Evolutionary conservation across 768 basidiomycete genomes (phyloP), one percentile per base, ranked within the genome.

Genomic region (Naganishia onofrii): DNA sequence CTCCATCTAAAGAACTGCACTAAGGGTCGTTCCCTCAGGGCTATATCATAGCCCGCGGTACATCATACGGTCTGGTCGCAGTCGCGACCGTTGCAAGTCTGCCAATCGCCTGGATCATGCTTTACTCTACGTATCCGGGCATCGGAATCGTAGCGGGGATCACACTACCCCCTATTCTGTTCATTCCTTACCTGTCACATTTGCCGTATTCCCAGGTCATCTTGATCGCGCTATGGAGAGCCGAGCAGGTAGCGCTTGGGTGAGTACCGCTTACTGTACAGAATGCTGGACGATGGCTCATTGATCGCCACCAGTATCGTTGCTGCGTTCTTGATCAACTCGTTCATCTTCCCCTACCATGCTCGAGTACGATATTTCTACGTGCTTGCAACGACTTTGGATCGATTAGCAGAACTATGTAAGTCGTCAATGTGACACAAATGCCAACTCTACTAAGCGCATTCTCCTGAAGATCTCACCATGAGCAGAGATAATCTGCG

Each of bases 161-260:
- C 69, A 81, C 81, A 1, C 65, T 82, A 4, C 79, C 81, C 2
- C 80, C 81, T 0, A 65, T 82, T 29, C 34, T 82, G 3, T 82
- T 80, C 65, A 74, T 82, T 29, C 70, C 73, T 3, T 80, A 80
- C 60, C 70, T 81, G 19, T 70, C 57, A 1, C 65, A 76, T 0
- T 60, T 70, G 2, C 64, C 76, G 21, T 76, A 75, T 21, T 70
- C 68, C 12, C 57, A 71, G 10, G 64, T 73, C 60, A 74, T 79
- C 66, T 70, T 72, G 6, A 67, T 81, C 13, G 80, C 81, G 5
- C 76, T 76, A 70, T 73, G 68, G 29, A 73, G 80, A 17, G 79
- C 78, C 42, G 71, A 73, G 12, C 76, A 79, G 36, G 77, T 81
- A 34, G 66, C 72, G 17, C 75, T 78, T 26, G 80, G 71, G 73